phyloP scores from a whole-genome alignment of 2,329 filamentous ascomycete genomes.

The Paramyrothecium sp. region DNA sequence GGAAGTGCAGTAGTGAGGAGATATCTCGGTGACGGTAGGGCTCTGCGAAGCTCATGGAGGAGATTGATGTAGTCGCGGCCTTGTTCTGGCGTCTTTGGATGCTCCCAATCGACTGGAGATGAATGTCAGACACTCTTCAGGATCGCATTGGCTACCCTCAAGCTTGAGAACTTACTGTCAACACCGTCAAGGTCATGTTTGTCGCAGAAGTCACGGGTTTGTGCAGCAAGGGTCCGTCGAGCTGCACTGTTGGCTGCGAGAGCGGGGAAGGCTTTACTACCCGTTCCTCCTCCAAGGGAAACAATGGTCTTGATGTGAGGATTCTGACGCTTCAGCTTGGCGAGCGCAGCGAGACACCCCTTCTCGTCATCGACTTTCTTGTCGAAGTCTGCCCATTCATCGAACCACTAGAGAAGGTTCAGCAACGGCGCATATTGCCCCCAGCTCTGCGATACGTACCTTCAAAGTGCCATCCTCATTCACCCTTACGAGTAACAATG shows the following conservation, averaged over 20 bases:
- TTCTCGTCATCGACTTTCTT: slow-evolving; percentile 58
- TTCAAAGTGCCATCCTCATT: slow-evolving; percentile 33
- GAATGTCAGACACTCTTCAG: not conserved
- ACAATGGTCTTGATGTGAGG: slow-evolving; percentile 58
- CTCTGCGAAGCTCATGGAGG: slow-evolving; percentile 51
- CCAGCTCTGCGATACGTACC: slow-evolving; percentile 26
- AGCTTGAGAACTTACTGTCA: slow-evolving; percentile 45
- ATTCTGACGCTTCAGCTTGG: slow-evolving; percentile 55
- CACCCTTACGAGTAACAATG: slow-evolving; percentile 20
- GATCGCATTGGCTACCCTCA: not conserved
- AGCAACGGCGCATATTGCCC: slow-evolving; percentile 1
- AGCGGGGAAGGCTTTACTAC: slow-evolving; percentile 59
- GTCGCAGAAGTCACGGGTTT: slow-evolving; percentile 53
- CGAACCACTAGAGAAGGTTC: slow-evolving; percentile 36
- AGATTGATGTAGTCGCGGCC: slow-evolving; percentile 58
- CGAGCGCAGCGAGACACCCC: slow-evolving; percentile 60
- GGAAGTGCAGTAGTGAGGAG: slow-evolving; percentile 62
- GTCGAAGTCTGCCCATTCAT: slow-evolving; percentile 62
- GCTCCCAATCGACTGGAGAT: slow-evolving; percentile 64
- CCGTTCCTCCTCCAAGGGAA: slow-evolving; percentile 64
- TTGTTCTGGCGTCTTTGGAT: slow-evolving; percentile 51
- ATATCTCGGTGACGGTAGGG: slow-evolving; percentile 54
- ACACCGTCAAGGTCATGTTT: slow-evolving; percentile 60
- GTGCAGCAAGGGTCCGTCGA: slow-evolving; percentile 53
- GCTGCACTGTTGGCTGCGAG: slow-evolving; percentile 48